Evolutionary conservation across 768 basidiomycete genomes (phyloP), one percentile per base, ranked within the genome.

Genomic region (Calocera cornea): DNA sequence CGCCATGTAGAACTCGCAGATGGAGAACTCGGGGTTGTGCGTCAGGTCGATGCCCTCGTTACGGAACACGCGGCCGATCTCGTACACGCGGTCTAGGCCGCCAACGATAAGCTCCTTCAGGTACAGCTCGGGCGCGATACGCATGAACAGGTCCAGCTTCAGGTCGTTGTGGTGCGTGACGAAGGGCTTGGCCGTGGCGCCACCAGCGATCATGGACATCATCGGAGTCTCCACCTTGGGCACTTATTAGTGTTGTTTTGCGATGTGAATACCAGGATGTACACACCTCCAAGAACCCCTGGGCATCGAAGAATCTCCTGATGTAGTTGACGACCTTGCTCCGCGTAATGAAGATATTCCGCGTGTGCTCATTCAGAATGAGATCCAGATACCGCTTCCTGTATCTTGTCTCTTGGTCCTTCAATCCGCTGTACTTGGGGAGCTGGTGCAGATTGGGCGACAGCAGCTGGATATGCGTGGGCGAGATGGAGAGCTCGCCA

Each of bases 1-100:
- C 34, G 97, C 95, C 95, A 99, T 98, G 75, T 98, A 99, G 79
- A 99, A 98, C 80, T 99, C 95, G 83, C 95, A 98, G 79, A 97
- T 95, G 3, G 92, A 91, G 80, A 97, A 97, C 77, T 99, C 97
- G 71, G 97, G 97, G 78, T 99, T 99, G 78, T 99, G 97, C 19
- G 97, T 99, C 71, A 99, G 80, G 79, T 99, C 97, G 74, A 99
- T 99, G 34, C 95, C 91, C 76, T 99, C 97, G 77, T 98, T 99
- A 60, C 97, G 83, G 84, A 98, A 99, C 14, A 97, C 94, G 44
- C 95, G 87, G 1, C 95, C 97, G 70, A 99, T 97, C 78, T 99
- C 97, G 78, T 92, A 99, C 14, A 99, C 97, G 50, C 97, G 88
- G 77, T 98, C 95, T 24, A 99, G 83, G 1, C 97, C 97, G 69